Base-by-base conservation (phyloP, 2,329 filamentous ascomycete genomes). In the Lecanicillium sp. region DNA sequence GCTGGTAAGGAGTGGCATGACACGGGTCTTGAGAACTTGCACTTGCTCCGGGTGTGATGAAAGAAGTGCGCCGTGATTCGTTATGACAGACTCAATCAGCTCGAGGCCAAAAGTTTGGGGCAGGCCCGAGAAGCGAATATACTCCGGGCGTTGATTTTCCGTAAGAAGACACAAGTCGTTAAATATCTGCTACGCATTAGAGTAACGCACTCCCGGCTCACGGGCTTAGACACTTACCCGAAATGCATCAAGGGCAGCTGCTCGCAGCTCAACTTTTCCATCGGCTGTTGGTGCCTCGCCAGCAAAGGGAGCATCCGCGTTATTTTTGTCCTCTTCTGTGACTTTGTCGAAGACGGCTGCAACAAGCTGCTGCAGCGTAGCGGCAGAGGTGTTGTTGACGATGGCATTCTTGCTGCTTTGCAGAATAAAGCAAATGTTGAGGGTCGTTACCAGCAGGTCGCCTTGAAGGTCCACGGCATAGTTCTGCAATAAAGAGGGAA, bases 261-360 rank as follows among this genome's bases (percentile, higher is more conserved):
- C 71, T 36, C 78, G 77, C 34, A 95, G 72, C 18, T 79, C 67
- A 6, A 89, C 67, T 3, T 71, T 64, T 19, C 78, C 81, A 49
- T 82, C 71, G 20, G 79, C 76, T 10, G 76, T 69, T 5, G 81
- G 77, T 3, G 86, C 80, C 49, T 87, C 81, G 13, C 79, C 81
- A 27, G 77, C 74, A 3, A 73, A 66, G 15, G 76, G 70, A 8
- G 74, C 66, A 44, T 81, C 72, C 4, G 71, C 58, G 6, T 47
- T 50, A 33, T 58, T 64, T 48, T 64, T 81, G 57, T 96, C 88
- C 66, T 96, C 88, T 5, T 68, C 66, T 1, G 81, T 76, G 2
- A 96, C 87, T 58, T 94, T 92, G 57, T 97, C 92, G 60, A 96
- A 97, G 0, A 95, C 84, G 1, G 86, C 84, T 22, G 92, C 87